Conservation (phyloP, 805 yeast species). For the Zygoascus ofunaensis region DNA sequence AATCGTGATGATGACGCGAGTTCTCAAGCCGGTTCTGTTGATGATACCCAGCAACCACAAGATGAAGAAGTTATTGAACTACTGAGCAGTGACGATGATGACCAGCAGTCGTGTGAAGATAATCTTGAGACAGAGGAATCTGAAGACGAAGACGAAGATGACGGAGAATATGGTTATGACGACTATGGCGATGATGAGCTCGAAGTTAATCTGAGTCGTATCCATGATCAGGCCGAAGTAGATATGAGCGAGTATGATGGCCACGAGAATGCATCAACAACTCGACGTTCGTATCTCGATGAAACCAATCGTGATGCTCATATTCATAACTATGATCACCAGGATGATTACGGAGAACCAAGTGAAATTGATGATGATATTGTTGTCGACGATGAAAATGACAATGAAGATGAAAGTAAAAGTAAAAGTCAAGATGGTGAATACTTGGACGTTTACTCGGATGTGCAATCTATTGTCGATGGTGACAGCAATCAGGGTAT, state of each 20-base stretch:
- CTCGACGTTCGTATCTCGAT: background rate
- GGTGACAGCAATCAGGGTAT: background rate
- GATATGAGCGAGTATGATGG: background rate
- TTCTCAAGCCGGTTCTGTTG: no score
- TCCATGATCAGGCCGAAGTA: no score
- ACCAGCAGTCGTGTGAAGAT: constrained; percentile 3
- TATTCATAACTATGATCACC: constrained; percentile 4
- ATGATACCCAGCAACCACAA: no score
- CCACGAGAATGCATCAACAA: background rate
- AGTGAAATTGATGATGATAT: constrained; percentile 10
- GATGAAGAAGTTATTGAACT: background rate
- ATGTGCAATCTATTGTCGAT: no score
- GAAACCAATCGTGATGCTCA: background rate
- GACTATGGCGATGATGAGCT: constrained; percentile 6
- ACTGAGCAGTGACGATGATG: background rate
- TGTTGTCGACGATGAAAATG: constrained; percentile 8
- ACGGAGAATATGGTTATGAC: constrained; percentile 3
- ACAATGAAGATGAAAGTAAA: no score
- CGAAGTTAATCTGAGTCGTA: background rate
- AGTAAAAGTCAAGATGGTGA: constrained; percentile 4
- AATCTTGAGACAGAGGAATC: constrained; percentile 4
- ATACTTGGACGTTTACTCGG: background rate
- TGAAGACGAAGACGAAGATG: constrained; percentile 2
- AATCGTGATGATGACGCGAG: no score
- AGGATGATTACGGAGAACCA: constrained; percentile 7